phyloP scores from a whole-genome alignment of 305 asterid species.

The Rubia peregrina region DNA sequence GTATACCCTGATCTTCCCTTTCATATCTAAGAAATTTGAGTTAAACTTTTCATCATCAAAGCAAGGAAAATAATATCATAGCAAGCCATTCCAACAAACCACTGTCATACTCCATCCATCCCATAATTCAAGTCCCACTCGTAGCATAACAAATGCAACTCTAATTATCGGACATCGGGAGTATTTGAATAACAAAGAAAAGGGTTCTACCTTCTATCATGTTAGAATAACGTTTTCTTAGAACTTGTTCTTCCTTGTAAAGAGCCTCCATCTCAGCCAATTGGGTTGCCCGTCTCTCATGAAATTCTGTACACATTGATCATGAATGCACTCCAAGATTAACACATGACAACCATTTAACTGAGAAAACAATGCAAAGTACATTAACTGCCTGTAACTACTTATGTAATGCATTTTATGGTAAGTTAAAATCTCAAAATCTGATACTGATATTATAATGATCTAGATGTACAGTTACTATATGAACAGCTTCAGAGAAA shows the following conservation, averaged over 20 bases:
- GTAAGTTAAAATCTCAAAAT: not conserved
- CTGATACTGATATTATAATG: slow-evolving; percentile 6
- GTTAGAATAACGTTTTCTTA: slow-evolving; percentile 82
- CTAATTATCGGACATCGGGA: not conserved
- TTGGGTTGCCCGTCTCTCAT: slow-evolving; percentile 92
- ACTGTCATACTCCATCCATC: not conserved
- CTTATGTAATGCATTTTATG: not conserved
- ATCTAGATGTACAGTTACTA: slow-evolving; percentile 63
- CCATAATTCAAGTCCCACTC: not conserved
- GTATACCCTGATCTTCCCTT: slow-evolving; percentile 89
- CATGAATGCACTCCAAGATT: too few species aligned
- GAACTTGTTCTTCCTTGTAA: slow-evolving; percentile 87
- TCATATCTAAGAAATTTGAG: slow-evolving; percentile 57
- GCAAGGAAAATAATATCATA: not conserved
- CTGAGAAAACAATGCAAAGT: too few species aligned
- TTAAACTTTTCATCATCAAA: slow-evolving; percentile 16
- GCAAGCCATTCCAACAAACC: slow-evolving; percentile 5
- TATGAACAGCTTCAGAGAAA: slow-evolving; percentile 63
- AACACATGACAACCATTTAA: too few species aligned
- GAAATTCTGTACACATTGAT: too few species aligned
- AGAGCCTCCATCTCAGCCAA: slow-evolving; percentile 90
- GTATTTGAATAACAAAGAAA: slow-evolving; percentile 9
- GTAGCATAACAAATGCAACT: not conserved
- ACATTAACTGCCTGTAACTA: too few species aligned
- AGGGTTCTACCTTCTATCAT: slow-evolving; percentile 67